These are phyloP conservation scores for Pestalotiopsis sp. DNA, from an alignment of 2,329 filamentous ascomycete genomes.

Conservation along the genomic window DNA sequence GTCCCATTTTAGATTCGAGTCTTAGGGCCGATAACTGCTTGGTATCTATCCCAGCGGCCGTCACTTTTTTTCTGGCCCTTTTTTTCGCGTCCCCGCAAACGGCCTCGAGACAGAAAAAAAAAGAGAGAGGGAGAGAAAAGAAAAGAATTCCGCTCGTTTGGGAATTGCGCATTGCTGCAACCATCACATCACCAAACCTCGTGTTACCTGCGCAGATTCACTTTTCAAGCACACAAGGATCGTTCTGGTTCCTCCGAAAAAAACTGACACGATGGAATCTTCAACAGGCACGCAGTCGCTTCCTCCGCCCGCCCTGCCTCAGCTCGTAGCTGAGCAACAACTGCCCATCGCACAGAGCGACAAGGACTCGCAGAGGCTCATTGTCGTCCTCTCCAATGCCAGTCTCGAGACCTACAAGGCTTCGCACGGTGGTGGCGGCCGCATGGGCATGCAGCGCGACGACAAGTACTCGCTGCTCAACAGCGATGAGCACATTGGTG, in stretches of 20 bases:
- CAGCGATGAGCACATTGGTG: conserved; percentile 97
- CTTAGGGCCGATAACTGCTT: neutral
- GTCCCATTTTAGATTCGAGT: neutral
- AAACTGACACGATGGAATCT: conserved; percentile 27
- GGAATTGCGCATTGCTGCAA: neutral
- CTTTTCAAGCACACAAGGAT: neutral
- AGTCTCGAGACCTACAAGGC: conserved; percentile 98
- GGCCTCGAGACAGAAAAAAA: neutral
- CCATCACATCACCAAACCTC: neutral
- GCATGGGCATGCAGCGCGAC: conserved; percentile 69
- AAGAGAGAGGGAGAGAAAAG: neutral
- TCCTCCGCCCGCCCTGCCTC: conserved; percentile 85
- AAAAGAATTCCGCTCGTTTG: neutral
- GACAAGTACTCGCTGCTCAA: conserved; percentile 98
- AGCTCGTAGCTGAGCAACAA: conserved; percentile 92
- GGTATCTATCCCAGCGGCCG: neutral
- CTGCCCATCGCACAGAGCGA: conserved; percentile 80
- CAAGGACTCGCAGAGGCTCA: conserved; percentile 87
- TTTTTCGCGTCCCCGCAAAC: neutral
- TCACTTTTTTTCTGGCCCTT: neutral
- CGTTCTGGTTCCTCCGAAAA: neutral
- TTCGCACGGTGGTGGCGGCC: conserved; percentile 67
- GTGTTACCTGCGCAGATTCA: neutral
- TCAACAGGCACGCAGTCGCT: conserved; percentile 85
- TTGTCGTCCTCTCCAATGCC: conserved; percentile 95